Base-by-base conservation (phyloP, 495 filamentous ascomycete genomes). In the Elaphomyces granulatus region DNA sequence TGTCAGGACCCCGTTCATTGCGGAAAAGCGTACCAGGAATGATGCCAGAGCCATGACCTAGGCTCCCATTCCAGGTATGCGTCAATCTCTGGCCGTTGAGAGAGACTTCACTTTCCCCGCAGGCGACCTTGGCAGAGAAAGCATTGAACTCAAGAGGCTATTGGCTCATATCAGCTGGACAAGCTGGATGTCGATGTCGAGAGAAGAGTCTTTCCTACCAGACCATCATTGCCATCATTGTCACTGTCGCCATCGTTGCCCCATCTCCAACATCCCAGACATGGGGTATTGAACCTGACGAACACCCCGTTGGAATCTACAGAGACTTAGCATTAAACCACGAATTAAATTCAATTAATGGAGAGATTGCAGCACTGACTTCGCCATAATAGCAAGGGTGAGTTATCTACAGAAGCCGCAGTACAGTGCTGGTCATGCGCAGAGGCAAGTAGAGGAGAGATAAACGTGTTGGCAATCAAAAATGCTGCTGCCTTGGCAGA, bases 41-140 rank as follows among this genome's bases (percentile, higher is more conserved):
- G 7, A 33, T 16, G 4, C 59, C 54, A 40, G 49, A 50, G 8
- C 57, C 46, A 32, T 53, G 46, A 15, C 51, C 59, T 37, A 56
- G 55, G 21, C 58, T 52, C 12, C 48, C 59, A 34, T 56, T 42
- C 48, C 56, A 53, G 20, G 23, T 40, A 36, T 58, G 50, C 20
- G 42, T 36, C 9, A 69, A 43, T 20, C 44, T 41, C 15, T 59
- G 50, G 21, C 57, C 61, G 46, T 64, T 54, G 20, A 69, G 23
- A 33, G 41, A 48, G 15, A 67, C 41, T 20, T 60, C 52, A 41
- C 43, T 58, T 32, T 49, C 51, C 8, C 49, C 61, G 53, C 63
- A 64, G 28, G 51, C 45, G 14, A 36, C 34, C 18, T 52, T 43
- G 4, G 51, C 41, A 32, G 32, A 32, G 26, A 47, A 36, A 17